phyloP scores from a whole-genome alignment of 345 rosid genomes.

The Eucalyptus sp. region DNA sequence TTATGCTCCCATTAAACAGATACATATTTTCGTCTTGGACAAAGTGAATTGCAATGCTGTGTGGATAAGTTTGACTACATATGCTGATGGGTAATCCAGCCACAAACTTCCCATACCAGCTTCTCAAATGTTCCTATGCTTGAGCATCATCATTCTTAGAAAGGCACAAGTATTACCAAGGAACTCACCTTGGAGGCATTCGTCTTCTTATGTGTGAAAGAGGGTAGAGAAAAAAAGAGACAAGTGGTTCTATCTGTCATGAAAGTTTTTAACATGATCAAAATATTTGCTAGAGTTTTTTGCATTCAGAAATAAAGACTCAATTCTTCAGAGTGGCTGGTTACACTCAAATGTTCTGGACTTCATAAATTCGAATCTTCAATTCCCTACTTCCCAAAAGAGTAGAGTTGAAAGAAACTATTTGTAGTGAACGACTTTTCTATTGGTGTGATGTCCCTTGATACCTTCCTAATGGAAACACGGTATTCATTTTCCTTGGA shows the following conservation, averaged over 20 bases:
- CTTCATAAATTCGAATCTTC: not conserved
- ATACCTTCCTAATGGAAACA: not conserved
- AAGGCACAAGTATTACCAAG: not conserved
- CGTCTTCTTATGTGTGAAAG: not conserved
- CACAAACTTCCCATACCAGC: not conserved
- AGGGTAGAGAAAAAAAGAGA: not conserved
- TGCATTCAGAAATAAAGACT: not conserved
- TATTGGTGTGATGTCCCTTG: not conserved
- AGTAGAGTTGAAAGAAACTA: not conserved
- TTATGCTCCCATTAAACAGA: not conserved
- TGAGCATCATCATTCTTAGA: not conserved
- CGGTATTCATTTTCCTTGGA: not conserved
- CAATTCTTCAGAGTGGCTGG: not conserved
- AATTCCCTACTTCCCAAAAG: not conserved
- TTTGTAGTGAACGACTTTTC: not conserved
- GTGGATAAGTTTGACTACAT: not conserved
- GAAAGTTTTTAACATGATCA: not conserved
- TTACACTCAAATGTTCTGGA: not conserved
- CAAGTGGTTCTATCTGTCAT: not conserved
- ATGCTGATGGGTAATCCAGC: not conserved
- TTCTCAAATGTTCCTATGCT: not conserved
- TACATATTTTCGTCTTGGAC: not conserved
- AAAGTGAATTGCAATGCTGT: not conserved
- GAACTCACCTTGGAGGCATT: not conserved
- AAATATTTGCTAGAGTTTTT: not conserved